phyloP scores from a whole-genome alignment of 2,329 filamentous ascomycete species.

The Lachnellula cervina region DNA sequence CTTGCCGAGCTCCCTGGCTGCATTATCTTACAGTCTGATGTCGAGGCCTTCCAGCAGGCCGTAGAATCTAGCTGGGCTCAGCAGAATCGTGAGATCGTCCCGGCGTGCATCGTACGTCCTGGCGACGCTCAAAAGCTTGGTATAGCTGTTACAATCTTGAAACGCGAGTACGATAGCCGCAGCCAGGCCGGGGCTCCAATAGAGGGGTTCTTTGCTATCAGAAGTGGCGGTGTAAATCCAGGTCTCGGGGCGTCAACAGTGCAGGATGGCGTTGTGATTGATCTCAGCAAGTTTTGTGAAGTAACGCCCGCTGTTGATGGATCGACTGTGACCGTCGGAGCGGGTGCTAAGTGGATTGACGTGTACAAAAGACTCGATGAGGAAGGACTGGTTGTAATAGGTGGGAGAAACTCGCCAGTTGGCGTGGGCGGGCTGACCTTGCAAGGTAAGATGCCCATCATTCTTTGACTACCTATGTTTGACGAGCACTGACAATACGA shows the following conservation, averaged over 20 bases:
- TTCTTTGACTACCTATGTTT: too few relatives aligned
- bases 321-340: conserved; percentile 16
- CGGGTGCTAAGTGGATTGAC: conserved; percentile 4
- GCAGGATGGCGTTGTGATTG: conserved; percentile 43
- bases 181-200: background rate
- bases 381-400: conserved; percentile 1
- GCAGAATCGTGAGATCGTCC: conserved; percentile 2
- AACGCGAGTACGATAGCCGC: background rate
- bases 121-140: background rate
- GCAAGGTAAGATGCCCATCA: conserved; percentile 1
- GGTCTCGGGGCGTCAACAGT: conserved; percentile 45
- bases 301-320: conserved; percentile 17
- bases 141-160: conserved; percentile 1
- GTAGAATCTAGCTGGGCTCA: conserved; percentile 3
- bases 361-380: conserved; percentile 3
- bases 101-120: background rate
- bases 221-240: conserved; percentile 52
- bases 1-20: background rate
- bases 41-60: background rate
- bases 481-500: background rate
- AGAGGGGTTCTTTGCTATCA: conserved; percentile 44
- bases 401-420: conserved; percentile 4
- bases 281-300: conserved; percentile 31
- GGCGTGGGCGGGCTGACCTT: conserved; percentile 9
- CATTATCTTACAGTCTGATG: background rate